Evolutionary conservation across 2,329 filamentous ascomycete species (phyloP), one percentile per base, ranked within the genome.

Genomic region (Venturia carpophila): DNA sequence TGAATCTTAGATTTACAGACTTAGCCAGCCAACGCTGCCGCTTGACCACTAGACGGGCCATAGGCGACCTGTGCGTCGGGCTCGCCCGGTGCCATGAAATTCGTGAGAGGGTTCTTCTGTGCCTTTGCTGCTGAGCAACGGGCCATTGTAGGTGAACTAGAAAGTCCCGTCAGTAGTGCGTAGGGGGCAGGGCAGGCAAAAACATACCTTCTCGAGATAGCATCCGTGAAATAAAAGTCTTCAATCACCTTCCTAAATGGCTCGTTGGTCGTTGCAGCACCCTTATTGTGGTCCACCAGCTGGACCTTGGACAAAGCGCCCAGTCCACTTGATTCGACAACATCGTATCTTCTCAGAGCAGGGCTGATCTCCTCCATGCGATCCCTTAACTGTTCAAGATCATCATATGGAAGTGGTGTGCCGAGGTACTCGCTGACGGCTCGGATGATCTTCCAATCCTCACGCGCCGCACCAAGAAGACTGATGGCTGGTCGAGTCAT

Each of bases 391-490:
- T 87, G 84, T 69, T 94, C 89, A 62, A 99, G 84, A 73, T 97
- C 92, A 71, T 99, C 93, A 74, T 97, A 99, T 27, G 92, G 90
- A 64, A 99, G 84, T 69, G 92, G 88, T 37, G 82, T 86, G 67
- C 90, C 91, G 19, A 99, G 83, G 79, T 96, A 97, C 79, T 97
- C 94, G 73, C 90, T 94, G 65, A 84, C 87, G 21, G 94, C 94
- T 69, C 94, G 91, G 71, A 99, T 87, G 73, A 99, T 97, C 86
- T 97, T 99, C 94, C 94, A 99, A 80, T 99, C 94, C 68, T 94
- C 93, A 73, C 94, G 87, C 65, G 93, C 87, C 64, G 92, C 94
- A 67, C 94, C 94, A 30, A 92, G 91, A 69, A 96, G 83, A 58
- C 89, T 90, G 45, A 92, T 95, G 39, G 94, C 94, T 60, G 91